phyloP scores from a whole-genome alignment of 371 early-diverging fungal species.

The Circinella umbellata region DNA sequence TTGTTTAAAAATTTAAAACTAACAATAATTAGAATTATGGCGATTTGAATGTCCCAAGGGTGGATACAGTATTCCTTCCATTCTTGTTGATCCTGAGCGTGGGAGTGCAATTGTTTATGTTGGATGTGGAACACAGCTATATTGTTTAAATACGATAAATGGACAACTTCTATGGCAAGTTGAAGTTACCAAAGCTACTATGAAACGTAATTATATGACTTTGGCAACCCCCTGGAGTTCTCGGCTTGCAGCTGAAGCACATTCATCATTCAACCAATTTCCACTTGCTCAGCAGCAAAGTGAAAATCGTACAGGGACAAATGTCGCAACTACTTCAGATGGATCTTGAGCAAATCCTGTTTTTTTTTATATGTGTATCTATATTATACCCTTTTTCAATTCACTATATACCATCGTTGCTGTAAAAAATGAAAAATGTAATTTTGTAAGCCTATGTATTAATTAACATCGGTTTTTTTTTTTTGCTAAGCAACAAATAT shows the following conservation, averaged over 20 bases:
- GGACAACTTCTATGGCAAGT: constrained; percentile 28
- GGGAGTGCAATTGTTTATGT: constrained; percentile 20
- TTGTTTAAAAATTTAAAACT: neutral
- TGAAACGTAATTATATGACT: constrained; percentile 26
- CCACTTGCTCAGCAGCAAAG: constrained; percentile 16
- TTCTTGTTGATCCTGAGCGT: constrained; percentile 23
- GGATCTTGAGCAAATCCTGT: no score
- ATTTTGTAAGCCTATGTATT: no score
- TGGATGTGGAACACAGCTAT: constrained; percentile 30
- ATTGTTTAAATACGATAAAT: constrained; percentile 25
- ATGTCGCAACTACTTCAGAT: no score
- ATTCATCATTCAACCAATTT: constrained; percentile 24
- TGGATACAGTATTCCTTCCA: constrained; percentile 27
- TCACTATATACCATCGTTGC: no score
- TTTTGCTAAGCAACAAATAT: no score
- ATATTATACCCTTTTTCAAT: no score
- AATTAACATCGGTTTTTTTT: no score
- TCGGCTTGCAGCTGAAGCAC: constrained; percentile 27
- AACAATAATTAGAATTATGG: constrained; percentile 19
- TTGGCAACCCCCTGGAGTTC: constrained; percentile 37
- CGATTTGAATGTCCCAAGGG: constrained; percentile 35
- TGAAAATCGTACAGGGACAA: neutral
- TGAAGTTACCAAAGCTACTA: constrained; percentile 16
- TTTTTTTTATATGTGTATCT: no score
- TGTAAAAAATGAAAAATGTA: no score